Evolutionary conservation across 1,139 yeast genomes (phyloP).

Genomic region (Lodderomyces oxycetoniae): DNA sequence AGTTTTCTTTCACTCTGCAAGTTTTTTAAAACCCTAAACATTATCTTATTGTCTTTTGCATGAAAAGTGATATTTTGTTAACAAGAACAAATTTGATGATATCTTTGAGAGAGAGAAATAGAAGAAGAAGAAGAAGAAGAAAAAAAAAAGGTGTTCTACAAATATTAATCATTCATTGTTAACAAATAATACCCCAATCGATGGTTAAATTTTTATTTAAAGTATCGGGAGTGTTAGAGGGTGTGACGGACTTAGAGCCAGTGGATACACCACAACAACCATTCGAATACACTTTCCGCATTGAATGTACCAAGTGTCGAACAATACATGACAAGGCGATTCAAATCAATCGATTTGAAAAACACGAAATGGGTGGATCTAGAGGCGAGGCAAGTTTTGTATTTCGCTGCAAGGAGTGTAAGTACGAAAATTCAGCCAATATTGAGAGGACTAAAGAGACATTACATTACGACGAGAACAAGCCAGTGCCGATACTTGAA

Average conservation of each 20-base stretch:
- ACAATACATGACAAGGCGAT: conserved; percentile 74
- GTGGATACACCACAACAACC: conserved; percentile 57
- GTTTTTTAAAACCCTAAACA: too few relatives aligned
- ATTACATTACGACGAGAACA: conserved; percentile 22
- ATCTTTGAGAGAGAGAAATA: too few relatives aligned
- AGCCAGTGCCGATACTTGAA: conserved; percentile 48
- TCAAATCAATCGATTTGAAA: conserved; percentile 59
- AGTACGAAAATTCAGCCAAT: conserved; percentile 37
- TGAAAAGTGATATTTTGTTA: too few relatives aligned
- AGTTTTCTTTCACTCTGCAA: too few relatives aligned
- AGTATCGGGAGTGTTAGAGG: conserved; percentile 55
- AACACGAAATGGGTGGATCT: conserved; percentile 62
- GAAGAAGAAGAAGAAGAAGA: too few relatives aligned
- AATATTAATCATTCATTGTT: too few relatives aligned
- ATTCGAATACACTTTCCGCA: conserved; percentile 67
- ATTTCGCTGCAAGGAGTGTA: conserved; percentile 70
- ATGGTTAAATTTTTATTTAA: conserved; percentile 46
- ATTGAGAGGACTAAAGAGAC: conserved; percentile 32
- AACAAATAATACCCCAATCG: too few relatives aligned
- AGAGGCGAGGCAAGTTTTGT: conserved; percentile 83
- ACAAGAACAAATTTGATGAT: too few relatives aligned
- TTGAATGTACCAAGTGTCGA: conserved; percentile 77
- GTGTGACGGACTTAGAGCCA: conserved; percentile 63
- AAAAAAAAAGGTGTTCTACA: too few relatives aligned
- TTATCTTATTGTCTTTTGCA: too few relatives aligned